Base-by-base conservation (phyloP, 306 rosid genomes). In the Prosopis cineraria region DNA sequence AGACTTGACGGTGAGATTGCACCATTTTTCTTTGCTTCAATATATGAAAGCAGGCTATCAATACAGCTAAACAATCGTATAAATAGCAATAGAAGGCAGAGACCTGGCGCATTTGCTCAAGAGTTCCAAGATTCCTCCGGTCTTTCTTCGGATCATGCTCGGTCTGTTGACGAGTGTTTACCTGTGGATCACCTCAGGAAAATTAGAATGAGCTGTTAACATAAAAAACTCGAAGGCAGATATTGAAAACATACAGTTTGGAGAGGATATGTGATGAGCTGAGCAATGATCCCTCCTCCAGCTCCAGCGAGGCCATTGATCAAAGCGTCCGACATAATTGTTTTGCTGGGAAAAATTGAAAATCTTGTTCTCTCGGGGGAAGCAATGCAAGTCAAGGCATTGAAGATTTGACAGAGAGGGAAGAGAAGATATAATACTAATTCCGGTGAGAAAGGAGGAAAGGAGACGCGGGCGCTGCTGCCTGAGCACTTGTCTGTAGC, bases 271-370 rank as follows among this genome's bases (percentile, higher is more conserved):
- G 99, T 93, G 85, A 95, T 89, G 79, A 95, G 93, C 84, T 95
- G 98, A 34, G 99, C 98, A 59, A 95, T 93, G 95, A 95, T 93
- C 86, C 98, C 99, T 40, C 97, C 99, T 17, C 98, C 98, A 70
- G 97, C 99, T 66, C 99, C 99, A 67, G 98, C 93, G 65, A 95
- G 75, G 2, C 98, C 99, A 85, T 93, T 95, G 89, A 95, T 95
- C 94, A 93, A 78, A 62, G 98, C 99, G 81, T 93, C 98, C 14
- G 98, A 95, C 99, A 95, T 95, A 2, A 39, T 67, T 67, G 6
- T 45, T 72, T 82, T 71, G 47, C 76, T 64, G 12, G 14, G 31
- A 72, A 67, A 60, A 83, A 80, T 27, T 29, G 34, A 59, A 80
- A 78, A 62, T 53, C 41, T 55, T 39, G 19, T 41, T 60, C 24